Evolutionary conservation across 1,284 basidiomycete genomes (phyloP).

Genomic region (Cryptococcus wingfieldii): DNA sequence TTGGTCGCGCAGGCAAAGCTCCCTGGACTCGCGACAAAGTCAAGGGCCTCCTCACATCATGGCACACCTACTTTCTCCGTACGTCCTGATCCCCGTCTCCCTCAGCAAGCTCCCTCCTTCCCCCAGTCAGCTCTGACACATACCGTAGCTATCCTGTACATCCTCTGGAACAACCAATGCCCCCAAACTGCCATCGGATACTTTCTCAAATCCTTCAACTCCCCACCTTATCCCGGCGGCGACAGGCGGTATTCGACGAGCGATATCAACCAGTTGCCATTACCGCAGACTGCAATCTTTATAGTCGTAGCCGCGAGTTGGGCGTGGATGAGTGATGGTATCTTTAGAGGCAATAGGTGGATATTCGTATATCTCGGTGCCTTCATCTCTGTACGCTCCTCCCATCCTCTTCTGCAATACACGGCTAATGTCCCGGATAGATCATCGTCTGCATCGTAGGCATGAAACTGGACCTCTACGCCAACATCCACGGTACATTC

Average conservation of each 20-base stretch:
- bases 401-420: neutral
- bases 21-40: conserved; percentile 25
- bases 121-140: neutral
- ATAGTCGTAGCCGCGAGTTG: conserved; percentile 25
- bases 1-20: conserved; percentile 18
- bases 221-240: conserved; percentile 29
- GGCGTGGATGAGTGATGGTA: conserved; percentile 38
- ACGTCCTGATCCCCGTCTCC: conserved; percentile 4
- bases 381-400: conserved; percentile 4
- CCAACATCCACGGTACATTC: conserved; percentile 23
- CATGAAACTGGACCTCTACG: conserved; percentile 25
- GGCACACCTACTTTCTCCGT: conserved; percentile 42
- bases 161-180: conserved; percentile 31
- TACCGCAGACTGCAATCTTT: conserved; percentile 27
- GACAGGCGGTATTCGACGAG: conserved; percentile 1
- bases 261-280: conserved; percentile 22
- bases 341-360: conserved; percentile 29
- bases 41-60: conserved; percentile 19
- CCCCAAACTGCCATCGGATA: conserved; percentile 31
- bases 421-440: neutral
- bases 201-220: conserved; percentile 42
- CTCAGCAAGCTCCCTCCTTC: neutral
- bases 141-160: conserved; percentile 25
- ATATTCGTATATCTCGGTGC: conserved; percentile 35
- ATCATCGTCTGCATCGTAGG: conserved; percentile 23